Percentiles rank a stretch among this genome's conserved stretches.
These are phyloP conservation scores for Medicago lupulina DNA, from an alignment of 306 rosid species.

Conservation along the genomic window DNA sequence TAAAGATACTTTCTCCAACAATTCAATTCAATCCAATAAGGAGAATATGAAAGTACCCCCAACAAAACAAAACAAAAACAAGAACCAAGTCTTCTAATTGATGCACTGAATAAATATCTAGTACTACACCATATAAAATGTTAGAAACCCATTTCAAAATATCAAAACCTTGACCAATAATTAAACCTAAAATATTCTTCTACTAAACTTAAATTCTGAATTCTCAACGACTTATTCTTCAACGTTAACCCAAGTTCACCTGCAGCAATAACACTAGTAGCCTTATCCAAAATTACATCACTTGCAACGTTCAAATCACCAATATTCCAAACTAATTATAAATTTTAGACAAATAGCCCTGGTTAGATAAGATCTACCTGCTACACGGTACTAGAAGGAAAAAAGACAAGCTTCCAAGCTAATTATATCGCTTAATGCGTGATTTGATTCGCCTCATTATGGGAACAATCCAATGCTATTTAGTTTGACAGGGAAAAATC, in stretches of 20 bases:
- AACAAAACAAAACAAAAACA: conserved; percentile 25
- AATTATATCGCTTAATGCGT: neutral
- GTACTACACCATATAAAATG: conserved; percentile 41
- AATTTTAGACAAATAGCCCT: neutral
- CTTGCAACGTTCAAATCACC: conserved; percentile 85
- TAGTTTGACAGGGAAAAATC: too few relatives aligned
- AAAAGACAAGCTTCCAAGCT: neutral
- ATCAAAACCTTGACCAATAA: conserved; percentile 25
- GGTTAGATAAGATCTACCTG: neutral
- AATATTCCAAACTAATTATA: conserved; percentile 41
- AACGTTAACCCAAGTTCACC: conserved; percentile 79
- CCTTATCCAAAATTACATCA: conserved; percentile 84
- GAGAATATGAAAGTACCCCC: neutral
- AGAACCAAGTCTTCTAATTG: conserved; percentile 14
- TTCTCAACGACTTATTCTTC: conserved; percentile 54
- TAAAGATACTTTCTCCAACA: conserved; percentile 28
- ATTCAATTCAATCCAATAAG: conserved; percentile 28
- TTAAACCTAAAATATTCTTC: conserved; percentile 13
- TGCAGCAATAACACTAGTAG: conserved; percentile 87
- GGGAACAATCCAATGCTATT: neutral
- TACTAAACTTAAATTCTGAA: neutral
- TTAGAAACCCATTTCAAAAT: conserved; percentile 45
- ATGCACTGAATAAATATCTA: conserved; percentile 20
- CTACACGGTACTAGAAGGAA: neutral
- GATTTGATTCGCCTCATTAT: neutral